phyloP scores from a whole-genome alignment of 2,329 filamentous ascomycete species.

The Colletotrichum camelliae region DNA sequence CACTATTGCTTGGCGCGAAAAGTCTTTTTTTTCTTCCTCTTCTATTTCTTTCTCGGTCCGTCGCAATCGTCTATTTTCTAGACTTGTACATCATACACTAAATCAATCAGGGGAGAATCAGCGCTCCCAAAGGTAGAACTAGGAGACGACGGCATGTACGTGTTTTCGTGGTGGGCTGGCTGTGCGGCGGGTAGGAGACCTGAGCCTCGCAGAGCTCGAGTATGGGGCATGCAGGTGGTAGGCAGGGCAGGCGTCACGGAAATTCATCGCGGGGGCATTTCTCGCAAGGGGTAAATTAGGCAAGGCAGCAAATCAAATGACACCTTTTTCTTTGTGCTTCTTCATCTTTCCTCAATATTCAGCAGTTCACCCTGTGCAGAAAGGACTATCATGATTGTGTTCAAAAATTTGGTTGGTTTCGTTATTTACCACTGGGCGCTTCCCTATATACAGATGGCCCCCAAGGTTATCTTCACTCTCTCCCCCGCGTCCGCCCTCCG shows the following conservation, averaged over 20 bases:
- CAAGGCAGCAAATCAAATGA: not conserved
- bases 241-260: not conserved
- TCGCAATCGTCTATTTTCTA: not conserved
- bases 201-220: not conserved
- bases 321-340: not conserved
- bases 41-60: not conserved
- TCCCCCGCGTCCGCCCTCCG: not conserved
- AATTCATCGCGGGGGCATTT: not conserved
- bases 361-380: not conserved
- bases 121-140: not conserved
- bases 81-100: slow-evolving; percentile 7
- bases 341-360: not conserved
- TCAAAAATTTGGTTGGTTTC: not conserved
- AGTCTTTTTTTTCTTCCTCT: not conserved
- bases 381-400: not conserved
- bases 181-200: not conserved
- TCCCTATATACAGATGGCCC: not conserved
- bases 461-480: not conserved
- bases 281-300: not conserved
- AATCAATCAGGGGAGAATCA: not conserved
- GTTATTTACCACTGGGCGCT: not conserved
- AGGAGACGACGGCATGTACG: not conserved
- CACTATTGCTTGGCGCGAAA: not conserved
- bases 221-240: not conserved
- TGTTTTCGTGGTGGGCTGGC: not conserved